A percentile compares a stretch with the other conserved stretches of the same genome.
These are phyloP conservation scores for Chlorociboria aeruginascens DNA, from an alignment of 495 filamentous ascomycete species.

Conservation along the genomic window DNA sequence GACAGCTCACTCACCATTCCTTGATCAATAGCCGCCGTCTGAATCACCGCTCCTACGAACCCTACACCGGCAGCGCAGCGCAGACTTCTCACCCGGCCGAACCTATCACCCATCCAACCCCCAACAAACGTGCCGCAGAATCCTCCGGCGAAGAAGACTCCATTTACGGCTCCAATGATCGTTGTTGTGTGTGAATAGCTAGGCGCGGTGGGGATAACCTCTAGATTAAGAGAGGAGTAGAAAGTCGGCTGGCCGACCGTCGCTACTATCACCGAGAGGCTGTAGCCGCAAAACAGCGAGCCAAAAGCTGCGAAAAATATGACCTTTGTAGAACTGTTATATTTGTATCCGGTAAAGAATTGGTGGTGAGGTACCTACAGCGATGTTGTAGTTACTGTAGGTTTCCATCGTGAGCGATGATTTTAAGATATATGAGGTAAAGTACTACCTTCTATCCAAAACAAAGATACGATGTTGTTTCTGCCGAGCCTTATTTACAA, in stretches of 20 bases:
- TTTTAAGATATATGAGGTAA: too few species aligned
- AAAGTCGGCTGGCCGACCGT: conserved; percentile 20
- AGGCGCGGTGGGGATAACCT: conserved; percentile 2
- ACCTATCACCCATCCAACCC: conserved; percentile 10
- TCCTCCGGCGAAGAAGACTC: conserved; percentile 22
- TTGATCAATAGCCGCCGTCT: conserved; percentile 15
- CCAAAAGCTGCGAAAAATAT: conserved; percentile 3
- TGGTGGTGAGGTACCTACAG: neutral
- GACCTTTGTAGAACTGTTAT: neutral
- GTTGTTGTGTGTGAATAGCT: conserved; percentile 14
- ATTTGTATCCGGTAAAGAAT: neutral
- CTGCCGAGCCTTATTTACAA: too few species aligned
- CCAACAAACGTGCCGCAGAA: conserved; percentile 12
- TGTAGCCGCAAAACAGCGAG: conserved; percentile 19
- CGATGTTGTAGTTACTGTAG: conserved; percentile 2
- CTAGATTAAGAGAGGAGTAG: conserved; percentile 18
- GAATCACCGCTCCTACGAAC: conserved; percentile 17
- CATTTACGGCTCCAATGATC: conserved; percentile 20
- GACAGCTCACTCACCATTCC: conserved; percentile 12
- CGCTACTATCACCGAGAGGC: conserved; percentile 16
- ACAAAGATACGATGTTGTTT: too few species aligned
- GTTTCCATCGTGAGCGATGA: conserved; percentile 1
- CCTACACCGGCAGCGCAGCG: conserved; percentile 5
- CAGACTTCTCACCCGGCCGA: conserved; percentile 12
- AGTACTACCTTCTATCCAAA: too few species aligned